phyloP scores from a whole-genome alignment of 2,329 filamentous ascomycete species.

The Basipetospora chlamydospora region DNA sequence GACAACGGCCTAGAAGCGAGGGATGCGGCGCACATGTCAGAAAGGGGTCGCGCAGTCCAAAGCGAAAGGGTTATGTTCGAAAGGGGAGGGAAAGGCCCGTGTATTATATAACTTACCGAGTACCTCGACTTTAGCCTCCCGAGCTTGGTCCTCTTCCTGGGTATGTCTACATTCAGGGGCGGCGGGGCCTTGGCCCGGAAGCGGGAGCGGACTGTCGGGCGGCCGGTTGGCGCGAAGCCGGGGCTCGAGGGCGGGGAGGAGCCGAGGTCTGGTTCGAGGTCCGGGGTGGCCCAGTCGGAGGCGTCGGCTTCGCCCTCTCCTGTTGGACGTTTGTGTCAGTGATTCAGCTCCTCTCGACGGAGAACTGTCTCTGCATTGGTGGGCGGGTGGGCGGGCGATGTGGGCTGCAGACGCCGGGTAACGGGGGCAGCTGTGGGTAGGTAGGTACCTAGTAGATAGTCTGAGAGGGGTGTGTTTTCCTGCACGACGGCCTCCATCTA shows the following conservation, averaged over 20 bases:
- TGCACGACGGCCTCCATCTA: constrained; percentile 77
- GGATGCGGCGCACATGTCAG: not conserved
- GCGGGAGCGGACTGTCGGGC: constrained; percentile 36
- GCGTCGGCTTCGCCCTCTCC: constrained; percentile 35
- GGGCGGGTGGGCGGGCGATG: too few relatives aligned
- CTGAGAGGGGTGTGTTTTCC: constrained; percentile 74
- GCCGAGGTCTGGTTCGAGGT: constrained; percentile 22
- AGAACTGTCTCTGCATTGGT: too few relatives aligned
- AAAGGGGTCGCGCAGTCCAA: constrained; percentile 11
- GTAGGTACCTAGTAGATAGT: constrained; percentile 67
- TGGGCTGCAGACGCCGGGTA: too few relatives aligned
- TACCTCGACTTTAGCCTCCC: constrained; percentile 33
- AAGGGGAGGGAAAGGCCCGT: constrained; percentile 1
- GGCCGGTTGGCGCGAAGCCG: constrained; percentile 41
- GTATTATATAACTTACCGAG: too few relatives aligned
- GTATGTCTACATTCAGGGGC: constrained; percentile 27
- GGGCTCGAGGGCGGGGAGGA: constrained; percentile 33
- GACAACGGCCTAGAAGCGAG: constrained; percentile 43
- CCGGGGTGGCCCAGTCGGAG: constrained; percentile 30
- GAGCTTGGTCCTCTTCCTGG: constrained; percentile 22
- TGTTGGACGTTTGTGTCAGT: too few relatives aligned
- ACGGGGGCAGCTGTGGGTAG: too few relatives aligned
- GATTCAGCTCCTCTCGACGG: too few relatives aligned
- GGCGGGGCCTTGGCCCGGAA: constrained; percentile 34
- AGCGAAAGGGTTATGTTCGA: constrained; percentile 8